Conservation (phyloP, 1,284 basidiomycete genomes). For the Ustilago tritici region DNA sequence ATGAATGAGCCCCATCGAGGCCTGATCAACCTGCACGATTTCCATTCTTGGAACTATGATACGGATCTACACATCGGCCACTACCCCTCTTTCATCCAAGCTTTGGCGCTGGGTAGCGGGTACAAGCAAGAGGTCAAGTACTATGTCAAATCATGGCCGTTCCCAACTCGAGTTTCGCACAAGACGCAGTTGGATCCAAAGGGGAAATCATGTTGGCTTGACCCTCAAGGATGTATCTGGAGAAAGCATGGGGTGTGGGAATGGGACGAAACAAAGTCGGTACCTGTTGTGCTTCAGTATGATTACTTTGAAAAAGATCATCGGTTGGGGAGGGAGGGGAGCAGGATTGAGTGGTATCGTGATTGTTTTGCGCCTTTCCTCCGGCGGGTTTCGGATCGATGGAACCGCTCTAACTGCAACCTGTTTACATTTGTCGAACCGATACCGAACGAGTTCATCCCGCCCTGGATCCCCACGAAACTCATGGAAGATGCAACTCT, state of each 20-base stretch:
- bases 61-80: constrained; percentile 90
- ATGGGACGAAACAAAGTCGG: constrained; percentile 80
- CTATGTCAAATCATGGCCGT: constrained; percentile 67
- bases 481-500: constrained; percentile 19
- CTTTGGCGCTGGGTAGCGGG: constrained; percentile 58
- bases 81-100: constrained; percentile 71
- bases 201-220: constrained; percentile 53
- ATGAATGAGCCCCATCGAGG: constrained; percentile 98
- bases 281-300: constrained; percentile 82
- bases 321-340: constrained; percentile 44
- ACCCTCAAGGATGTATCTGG: constrained; percentile 77
- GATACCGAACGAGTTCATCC: constrained; percentile 68
- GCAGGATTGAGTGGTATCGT: constrained; percentile 64
- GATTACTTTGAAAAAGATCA: constrained; percentile 80
- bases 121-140: constrained; percentile 73
- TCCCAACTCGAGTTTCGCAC: constrained; percentile 64
- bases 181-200: constrained; percentile 54
- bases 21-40: constrained; percentile 83
- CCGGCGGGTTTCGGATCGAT: constrained; percentile 41
- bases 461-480: constrained; percentile 55
- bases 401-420: constrained; percentile 11
- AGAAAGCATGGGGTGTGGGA: constrained; percentile 93
- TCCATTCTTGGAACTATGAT: constrained; percentile 87
- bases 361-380: constrained; percentile 67
- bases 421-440: constrained; percentile 60